Percentiles rank a stretch among this genome's conserved stretches.
Conservation (phyloP, 169 alveolate species). For the Cystoisospora suis region DNA sequence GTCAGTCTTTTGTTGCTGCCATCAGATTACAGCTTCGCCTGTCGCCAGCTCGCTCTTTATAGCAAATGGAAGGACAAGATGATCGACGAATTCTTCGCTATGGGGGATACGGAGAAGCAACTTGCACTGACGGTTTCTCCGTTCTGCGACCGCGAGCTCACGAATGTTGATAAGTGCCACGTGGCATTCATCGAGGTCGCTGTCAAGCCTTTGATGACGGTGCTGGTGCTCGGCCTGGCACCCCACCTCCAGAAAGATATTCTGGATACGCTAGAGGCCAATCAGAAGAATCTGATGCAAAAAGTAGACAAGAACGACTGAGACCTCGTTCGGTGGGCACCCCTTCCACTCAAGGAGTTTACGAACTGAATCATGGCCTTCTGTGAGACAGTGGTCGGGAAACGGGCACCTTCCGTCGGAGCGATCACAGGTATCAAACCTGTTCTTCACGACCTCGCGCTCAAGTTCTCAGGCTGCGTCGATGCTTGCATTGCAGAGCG, state of each 20-base stretch:
- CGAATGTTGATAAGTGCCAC: conserved; percentile 57
- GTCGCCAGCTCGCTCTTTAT: conserved; percentile 74
- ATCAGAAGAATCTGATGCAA: neutral
- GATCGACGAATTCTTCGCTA: conserved; percentile 79
- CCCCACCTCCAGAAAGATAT: conserved; percentile 16
- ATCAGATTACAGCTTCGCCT: conserved; percentile 77
- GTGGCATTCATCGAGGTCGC: conserved; percentile 35
- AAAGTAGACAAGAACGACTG: conserved; percentile 1
- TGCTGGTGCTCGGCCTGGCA: neutral
- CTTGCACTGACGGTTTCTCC: conserved; percentile 78
- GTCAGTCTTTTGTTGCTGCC: conserved; percentile 40
- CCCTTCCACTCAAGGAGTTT: too few species aligned
- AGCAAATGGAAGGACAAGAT: conserved; percentile 80
- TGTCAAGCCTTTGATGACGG: conserved; percentile 34
- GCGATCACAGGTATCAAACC: too few species aligned
- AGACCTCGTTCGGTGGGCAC: too few species aligned
- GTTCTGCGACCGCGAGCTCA: conserved; percentile 81
- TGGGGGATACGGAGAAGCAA: conserved; percentile 85
- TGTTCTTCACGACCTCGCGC: too few species aligned
- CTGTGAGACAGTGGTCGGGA: too few species aligned
- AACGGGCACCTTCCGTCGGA: too few species aligned
- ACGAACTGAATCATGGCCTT: too few species aligned
- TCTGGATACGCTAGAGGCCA: conserved; percentile 24
- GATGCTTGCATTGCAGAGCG: too few species aligned
- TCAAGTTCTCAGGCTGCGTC: too few species aligned